These are phyloP conservation scores for Aspergillus piperis DNA, from an alignment of 2,329 filamentous ascomycete genomes.

Conservation along the genomic window DNA sequence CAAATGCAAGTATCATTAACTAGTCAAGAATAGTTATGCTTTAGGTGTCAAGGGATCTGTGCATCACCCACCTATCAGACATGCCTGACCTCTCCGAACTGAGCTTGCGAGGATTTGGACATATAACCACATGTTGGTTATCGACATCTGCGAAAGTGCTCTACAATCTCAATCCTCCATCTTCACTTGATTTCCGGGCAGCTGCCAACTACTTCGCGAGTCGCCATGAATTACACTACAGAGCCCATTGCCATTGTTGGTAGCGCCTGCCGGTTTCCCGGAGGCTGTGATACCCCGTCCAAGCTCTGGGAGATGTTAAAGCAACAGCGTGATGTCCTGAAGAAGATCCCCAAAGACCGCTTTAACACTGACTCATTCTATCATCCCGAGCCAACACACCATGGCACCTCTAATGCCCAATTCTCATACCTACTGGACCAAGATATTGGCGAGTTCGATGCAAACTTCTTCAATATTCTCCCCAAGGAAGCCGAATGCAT, in stretches of 20 bases:
- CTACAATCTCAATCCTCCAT: not conserved
- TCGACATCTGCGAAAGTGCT: too few relatives aligned
- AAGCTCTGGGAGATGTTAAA: slow-evolving; percentile 16
- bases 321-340: not conserved
- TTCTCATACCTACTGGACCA: slow-evolving; percentile 4
- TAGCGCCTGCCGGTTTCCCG: slow-evolving; percentile 14
- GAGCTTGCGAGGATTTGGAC: too few relatives aligned
- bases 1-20: too few relatives aligned
- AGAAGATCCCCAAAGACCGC: slow-evolving; percentile 2
- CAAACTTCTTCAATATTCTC: slow-evolving; percentile 10
- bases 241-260: slow-evolving; percentile 20
- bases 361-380: slow-evolving; percentile 4
- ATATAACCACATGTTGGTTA: too few relatives aligned
- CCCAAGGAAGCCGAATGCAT: slow-evolving; percentile 14
- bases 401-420: not conserved
- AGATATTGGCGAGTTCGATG: slow-evolving; percentile 10
- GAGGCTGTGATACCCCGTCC: not conserved
- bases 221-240: not conserved
- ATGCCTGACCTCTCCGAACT: too few relatives aligned
- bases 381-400: slow-evolving; percentile 6
- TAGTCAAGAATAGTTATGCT: too few relatives aligned
- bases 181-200: not conserved
- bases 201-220: too few relatives aligned
- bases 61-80: too few relatives aligned
- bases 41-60: too few relatives aligned